Evolutionary conservation across 139 green algal genomes (phyloP), one percentile per base, ranked within the genome.

Genomic region (Coccomyxa sp.): DNA sequence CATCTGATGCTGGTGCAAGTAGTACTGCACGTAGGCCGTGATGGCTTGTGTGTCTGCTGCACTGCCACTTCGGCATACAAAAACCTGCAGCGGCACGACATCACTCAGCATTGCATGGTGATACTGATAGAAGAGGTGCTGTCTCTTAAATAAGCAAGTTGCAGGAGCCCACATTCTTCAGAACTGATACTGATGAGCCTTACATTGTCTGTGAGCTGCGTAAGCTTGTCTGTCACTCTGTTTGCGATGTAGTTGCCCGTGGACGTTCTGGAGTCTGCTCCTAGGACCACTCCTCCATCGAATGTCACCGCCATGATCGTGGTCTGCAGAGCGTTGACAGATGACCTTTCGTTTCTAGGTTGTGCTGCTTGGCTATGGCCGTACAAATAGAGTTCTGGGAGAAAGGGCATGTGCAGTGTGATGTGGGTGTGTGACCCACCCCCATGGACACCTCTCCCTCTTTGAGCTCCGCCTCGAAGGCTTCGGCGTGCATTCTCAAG

Each of bases 211-310:
- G 71, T 76, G 2, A 76, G 71, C 39, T 55, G 87, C 8, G 91
- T 95, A 55, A 99, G 93, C 85, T 99, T 99, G 89, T 99, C 93
- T 37, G 93, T 97, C 0, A 90, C 94, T 37, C 96, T 86, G 83
- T 99, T 99, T 22, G 86, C 93, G 8, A 99, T 86, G 78, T 99
- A 99, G 40, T 89, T 91, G 22, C 95, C 95, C 18, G 93, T 97
- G 44, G 86, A 93, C 2, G 94, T 93, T 3, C 95, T 82, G 0
- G 91, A 93, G 82, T 99, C 95, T 6, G 91, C 91, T 2, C 96
- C 96, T 29, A 99, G 77, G 1, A 99, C 90, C 14, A 99, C 96
- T 22, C 95, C 95, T 22, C 92, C 96, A 55, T 94, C 87, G 74
- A 87, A 99, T 14, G 77, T 81, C 40, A 89, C 94, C 9, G 94